phyloP scores from a whole-genome alignment of 352 stramenopile species.

The Globisporangium alternatum region DNA sequence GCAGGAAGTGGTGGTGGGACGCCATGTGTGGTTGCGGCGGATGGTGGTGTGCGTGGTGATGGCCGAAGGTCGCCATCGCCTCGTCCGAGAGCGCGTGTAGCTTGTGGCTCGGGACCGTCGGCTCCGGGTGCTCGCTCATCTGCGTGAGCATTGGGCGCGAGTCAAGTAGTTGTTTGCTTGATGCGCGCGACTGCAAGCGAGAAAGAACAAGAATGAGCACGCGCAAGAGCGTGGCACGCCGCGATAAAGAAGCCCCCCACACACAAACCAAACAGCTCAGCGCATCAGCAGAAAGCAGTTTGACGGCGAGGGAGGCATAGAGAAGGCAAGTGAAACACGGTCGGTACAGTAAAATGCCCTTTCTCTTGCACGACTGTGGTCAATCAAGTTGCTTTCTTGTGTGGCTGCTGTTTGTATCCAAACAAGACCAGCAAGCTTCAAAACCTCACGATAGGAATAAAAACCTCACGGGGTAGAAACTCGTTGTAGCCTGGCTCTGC shows the following conservation, averaged over 20 bases:
- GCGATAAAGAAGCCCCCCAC: background rate
- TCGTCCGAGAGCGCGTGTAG: slow-evolving; percentile 23
- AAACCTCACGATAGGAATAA: background rate
- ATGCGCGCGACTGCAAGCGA: background rate
- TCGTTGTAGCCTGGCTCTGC: background rate
- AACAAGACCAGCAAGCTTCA: background rate
- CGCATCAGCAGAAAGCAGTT: background rate
- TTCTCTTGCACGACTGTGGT: slow-evolving; percentile 3
- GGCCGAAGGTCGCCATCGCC: slow-evolving; percentile 18
- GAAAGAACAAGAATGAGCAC: slow-evolving; percentile 16
- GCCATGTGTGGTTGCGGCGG: slow-evolving; percentile 27
- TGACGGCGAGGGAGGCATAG: background rate
- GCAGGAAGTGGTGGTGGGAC: slow-evolving; percentile 31
- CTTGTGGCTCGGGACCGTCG: slow-evolving; percentile 14
- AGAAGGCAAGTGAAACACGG: background rate
- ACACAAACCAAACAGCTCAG: background rate
- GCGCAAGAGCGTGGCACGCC: background rate
- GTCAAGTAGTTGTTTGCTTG: background rate
- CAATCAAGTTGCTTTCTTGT: background rate
- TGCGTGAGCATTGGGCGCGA: slow-evolving; percentile 35
- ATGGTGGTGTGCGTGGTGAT: slow-evolving; percentile 31
- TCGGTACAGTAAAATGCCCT: background rate
- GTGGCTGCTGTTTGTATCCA: background rate
- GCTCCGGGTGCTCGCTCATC: slow-evolving; percentile 19
- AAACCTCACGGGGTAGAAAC: background rate